phyloP scores from a whole-genome alignment of 371 early-diverging fungal genomes.

The Mortierella sp. region DNA sequence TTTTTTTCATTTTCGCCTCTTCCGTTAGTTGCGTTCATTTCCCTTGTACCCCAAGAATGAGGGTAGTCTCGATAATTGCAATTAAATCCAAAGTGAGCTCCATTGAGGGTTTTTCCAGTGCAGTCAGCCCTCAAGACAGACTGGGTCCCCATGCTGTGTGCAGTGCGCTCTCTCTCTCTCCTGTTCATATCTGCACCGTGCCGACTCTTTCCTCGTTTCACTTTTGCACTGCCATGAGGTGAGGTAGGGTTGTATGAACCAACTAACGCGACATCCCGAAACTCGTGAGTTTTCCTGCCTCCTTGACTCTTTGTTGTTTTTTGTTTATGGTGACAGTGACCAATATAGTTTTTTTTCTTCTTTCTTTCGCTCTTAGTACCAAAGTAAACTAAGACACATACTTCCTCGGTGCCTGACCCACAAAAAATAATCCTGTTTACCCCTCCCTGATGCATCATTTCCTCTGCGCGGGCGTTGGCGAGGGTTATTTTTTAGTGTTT shows the following conservation, averaged over 20 bases:
- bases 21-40: not conserved
- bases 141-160: not conserved
- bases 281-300: not conserved
- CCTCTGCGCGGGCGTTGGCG: not conserved
- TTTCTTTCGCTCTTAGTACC: not conserved
- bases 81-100: conserved; percentile 9
- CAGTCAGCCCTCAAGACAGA: not conserved
- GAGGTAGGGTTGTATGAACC: not conserved
- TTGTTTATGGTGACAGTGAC: conserved; percentile 2
- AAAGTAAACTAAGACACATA: not conserved
- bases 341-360: not conserved
- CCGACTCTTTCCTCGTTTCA: not conserved
- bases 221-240: not conserved
- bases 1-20: not conserved
- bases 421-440: not conserved
- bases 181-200: not conserved
- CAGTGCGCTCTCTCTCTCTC: not conserved
- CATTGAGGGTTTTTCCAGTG: not conserved
- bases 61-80: conserved; percentile 1
- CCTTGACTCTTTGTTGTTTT: not conserved
- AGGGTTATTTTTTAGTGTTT: not conserved
- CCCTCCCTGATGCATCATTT: too few relatives aligned
- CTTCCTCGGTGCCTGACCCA: conserved; percentile 13
- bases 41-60: not conserved
- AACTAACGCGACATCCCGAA: not conserved